Evolutionary conservation across 192 early-diverging fungal genomes (phyloP), one percentile per base, ranked within the genome.

Genomic region (Paraglomus brasilianum): DNA sequence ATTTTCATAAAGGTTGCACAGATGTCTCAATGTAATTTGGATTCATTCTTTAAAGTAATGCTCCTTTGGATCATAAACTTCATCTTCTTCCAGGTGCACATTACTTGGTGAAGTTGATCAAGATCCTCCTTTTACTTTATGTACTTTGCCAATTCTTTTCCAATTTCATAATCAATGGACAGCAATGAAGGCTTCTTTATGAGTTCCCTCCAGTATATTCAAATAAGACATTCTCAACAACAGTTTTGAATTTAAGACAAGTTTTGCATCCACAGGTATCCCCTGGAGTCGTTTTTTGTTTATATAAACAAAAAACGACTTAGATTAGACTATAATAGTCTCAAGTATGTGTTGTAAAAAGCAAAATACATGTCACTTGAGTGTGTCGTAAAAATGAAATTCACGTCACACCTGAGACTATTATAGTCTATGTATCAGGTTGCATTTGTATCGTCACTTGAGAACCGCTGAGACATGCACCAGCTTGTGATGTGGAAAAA

Each of bases 11-110:
- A 63, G 44, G 22, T 63, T 63, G 44, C 44, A 63, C 19, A 47
- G 43, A 45, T 45, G 61, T 21, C 44, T 63, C 21, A 63, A 47
- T 0, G 61, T 30, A 63, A 63, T 5, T 46, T 63, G 61, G 43
- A 63, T 46, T 24, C 61, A 63, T 63, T 63, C 39, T 59, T 59
- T 41, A 14, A 63, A 22, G 43, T 63, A 63, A 63, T 63, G 44
- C 44, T 63, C 19, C 19, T 47, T 63, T 63, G 44, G 44, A 63
- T 63, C 61, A 24, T 63, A 63, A 45, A 46, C 0, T 63, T 63
- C 61, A 63, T 46, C 2, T 11, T 30, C 44, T 63, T 63, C 36
- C 43, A 63, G 19, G 43, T 63, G 21, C 61, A 13, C 61, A 63
- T 63, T 5, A 63, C 41, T 46, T 63, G 61, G 44, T n/a, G 44